phyloP scores from a whole-genome alignment of 2,329 filamentous ascomycete genomes.

The Phoma herbarum region DNA sequence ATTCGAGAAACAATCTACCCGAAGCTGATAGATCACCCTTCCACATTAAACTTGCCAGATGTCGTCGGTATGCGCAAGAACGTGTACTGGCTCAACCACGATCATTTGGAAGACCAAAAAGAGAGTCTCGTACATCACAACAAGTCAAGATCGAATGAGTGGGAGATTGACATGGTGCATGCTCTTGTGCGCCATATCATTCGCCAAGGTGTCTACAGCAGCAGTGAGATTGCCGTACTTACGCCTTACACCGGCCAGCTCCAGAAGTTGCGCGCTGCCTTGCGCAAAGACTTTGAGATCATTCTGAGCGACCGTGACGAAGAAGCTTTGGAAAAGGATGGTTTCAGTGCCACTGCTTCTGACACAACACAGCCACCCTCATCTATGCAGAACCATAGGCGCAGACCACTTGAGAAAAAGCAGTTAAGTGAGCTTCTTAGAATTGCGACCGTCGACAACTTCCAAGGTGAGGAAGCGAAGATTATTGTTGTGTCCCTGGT shows the following conservation, averaged over 20 bases:
- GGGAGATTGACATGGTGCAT: conserved; percentile 70
- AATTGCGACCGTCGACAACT: conserved; percentile 76
- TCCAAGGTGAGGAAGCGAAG: conserved; percentile 79
- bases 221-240: conserved; percentile 72
- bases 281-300: conserved; percentile 66
- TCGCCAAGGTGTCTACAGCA: conserved; percentile 68
- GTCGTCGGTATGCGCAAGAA: conserved; percentile 64
- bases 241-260: conserved; percentile 71
- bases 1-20: conserved; percentile 68
- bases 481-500: conserved; percentile 75
- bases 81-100: conserved; percentile 71
- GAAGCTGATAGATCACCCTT: conserved; percentile 60
- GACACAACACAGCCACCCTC: background rate
- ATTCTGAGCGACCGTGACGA: conserved; percentile 69
- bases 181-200: conserved; percentile 72
- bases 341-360: conserved; percentile 19
- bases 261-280: conserved; percentile 57
- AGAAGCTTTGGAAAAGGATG: conserved; percentile 58
- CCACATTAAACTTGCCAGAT: conserved; percentile 53
- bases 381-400: conserved; percentile 12
- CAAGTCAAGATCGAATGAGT: conserved; percentile 64
- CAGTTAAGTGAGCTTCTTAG: conserved; percentile 33
- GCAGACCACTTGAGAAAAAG: conserved; percentile 34
- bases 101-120: conserved; percentile 53
- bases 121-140: conserved; percentile 21